phyloP scores from a whole-genome alignment of 345 rosid species.

The Moricandia arvensis region DNA sequence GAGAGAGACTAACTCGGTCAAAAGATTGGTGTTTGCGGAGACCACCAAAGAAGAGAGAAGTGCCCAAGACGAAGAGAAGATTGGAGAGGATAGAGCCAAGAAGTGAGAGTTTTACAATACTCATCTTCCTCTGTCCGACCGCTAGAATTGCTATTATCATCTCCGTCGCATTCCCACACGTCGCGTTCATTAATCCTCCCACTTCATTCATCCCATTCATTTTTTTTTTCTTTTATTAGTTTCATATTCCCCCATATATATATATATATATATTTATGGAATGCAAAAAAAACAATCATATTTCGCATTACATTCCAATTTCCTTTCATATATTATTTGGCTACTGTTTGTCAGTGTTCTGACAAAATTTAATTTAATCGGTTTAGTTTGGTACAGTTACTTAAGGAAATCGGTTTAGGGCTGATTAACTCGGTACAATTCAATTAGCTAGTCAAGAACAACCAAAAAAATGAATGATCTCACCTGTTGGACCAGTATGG shows the following conservation, averaged over 20 bases:
- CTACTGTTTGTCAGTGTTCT: neutral
- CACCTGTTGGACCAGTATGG: slow-evolving; percentile 95
- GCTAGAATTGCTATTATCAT: slow-evolving; percentile 89
- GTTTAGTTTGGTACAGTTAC: neutral
- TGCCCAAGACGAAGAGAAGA: slow-evolving; percentile 84
- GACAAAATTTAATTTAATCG: neutral
- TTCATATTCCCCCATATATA: neutral
- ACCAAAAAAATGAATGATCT: neutral
- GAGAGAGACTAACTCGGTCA: slow-evolving; percentile 57
- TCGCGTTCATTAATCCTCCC: slow-evolving; percentile 92
- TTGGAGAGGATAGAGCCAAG: slow-evolving; percentile 90
- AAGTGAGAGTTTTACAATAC: slow-evolving; percentile 73
- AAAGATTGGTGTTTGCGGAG: slow-evolving; percentile 67
- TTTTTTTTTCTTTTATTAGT: neutral
- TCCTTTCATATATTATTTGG: neutral
- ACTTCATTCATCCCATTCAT: slow-evolving; percentile 46
- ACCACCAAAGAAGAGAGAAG: slow-evolving; percentile 83
- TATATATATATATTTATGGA: no score
- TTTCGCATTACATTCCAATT: neutral
- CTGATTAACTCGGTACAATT: neutral
- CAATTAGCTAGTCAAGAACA: neutral
- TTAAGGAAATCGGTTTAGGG: neutral
- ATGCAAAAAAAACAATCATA: no score
- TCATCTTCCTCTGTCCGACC: slow-evolving; percentile 61
- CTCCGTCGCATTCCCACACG: slow-evolving; percentile 96